Conservation (phyloP, 1,284 basidiomycete genomes). For the Ceratobasidium sp. region DNA sequence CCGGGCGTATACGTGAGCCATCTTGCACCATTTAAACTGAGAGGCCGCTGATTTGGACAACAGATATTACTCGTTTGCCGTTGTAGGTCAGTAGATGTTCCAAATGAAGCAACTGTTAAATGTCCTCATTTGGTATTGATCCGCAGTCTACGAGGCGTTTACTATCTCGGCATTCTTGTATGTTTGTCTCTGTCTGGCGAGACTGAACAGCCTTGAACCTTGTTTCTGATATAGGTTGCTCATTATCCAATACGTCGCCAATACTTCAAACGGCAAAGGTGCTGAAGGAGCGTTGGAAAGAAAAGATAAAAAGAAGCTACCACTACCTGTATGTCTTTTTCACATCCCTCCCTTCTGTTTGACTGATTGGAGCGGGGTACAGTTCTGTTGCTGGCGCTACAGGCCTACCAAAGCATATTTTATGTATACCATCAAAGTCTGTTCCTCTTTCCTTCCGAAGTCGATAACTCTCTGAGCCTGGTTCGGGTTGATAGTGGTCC, state of each 20-base stretch:
- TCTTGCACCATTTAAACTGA: neutral
- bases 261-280: slow-evolving; percentile 65
- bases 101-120: neutral
- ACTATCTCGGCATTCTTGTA: slow-evolving; percentile 82
- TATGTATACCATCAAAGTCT: slow-evolving; percentile 83
- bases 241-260: slow-evolving; percentile 83
- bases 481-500: slow-evolving; percentile 61
- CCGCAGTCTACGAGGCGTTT: slow-evolving; percentile 61
- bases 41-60: slow-evolving; percentile 28
- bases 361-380: neutral
- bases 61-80: slow-evolving; percentile 73
- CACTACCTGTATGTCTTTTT: slow-evolving; percentile 65
- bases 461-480: neutral
- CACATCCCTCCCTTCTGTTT: neutral
- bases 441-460: neutral
- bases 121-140: neutral
- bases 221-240: slow-evolving; percentile 68
- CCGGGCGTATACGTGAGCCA: slow-evolving; percentile 68
- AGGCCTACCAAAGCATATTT: slow-evolving; percentile 88
- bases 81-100: slow-evolving; percentile 62
- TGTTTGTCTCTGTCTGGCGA: slow-evolving; percentile 46
- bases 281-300: slow-evolving; percentile 71
- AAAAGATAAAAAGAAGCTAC: slow-evolving; percentile 81
- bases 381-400: slow-evolving; percentile 80
- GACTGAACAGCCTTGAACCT: neutral